Base-by-base conservation (phyloP, 805 yeast genomes). In the Starmerella tilneyi region DNA sequence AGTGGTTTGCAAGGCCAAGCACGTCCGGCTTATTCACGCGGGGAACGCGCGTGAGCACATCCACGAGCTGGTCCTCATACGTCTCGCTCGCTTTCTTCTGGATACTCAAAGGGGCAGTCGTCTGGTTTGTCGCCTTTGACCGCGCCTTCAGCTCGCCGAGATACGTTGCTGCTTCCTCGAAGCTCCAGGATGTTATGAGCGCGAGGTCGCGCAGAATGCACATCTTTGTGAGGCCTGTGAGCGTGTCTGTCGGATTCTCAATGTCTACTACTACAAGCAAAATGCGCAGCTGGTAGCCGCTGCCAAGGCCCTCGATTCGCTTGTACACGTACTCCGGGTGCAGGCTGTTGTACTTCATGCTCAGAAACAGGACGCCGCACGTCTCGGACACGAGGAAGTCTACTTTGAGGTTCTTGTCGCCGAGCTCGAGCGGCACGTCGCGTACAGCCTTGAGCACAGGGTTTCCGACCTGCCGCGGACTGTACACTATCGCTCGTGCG, bases 291-390 rank as follows among this genome's bases (percentile, higher is more conserved):
- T 55, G 52, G 46, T 49, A 60, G 30, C 53, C 60, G 22, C 52
- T 49, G 13, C 67, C 67, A 15, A 68, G 54, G 40, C 54, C 51
- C 19, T 52, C 50, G 20, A 68, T 61, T 13, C 72, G 60, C 16
- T 53, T 51, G 55, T 58, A 61, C 16, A 68, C 64, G 46, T 68
- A 67, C 47, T 67, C 71, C 3, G 71, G 71, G 36, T 63, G 67
- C 23, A 68, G 51, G 12, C 60, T 47, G 48, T 63, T 64, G 43
- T 63, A 63, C 31, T 60, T 47, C 42, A 63, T 46, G 27, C 59
- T 59, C 44, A 67, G 55, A 44, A 60, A 68, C 29, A 67, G 56
- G 17, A 59, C 66, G 30, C 69, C 63, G 26, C 59, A 54, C 3
- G 56, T 51, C 17, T 55, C 56, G 7, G 65, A 64, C 8, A 66